Base-by-base conservation (phyloP, 2,329 filamentous ascomycete species). In the Trichoderma sp. region DNA sequence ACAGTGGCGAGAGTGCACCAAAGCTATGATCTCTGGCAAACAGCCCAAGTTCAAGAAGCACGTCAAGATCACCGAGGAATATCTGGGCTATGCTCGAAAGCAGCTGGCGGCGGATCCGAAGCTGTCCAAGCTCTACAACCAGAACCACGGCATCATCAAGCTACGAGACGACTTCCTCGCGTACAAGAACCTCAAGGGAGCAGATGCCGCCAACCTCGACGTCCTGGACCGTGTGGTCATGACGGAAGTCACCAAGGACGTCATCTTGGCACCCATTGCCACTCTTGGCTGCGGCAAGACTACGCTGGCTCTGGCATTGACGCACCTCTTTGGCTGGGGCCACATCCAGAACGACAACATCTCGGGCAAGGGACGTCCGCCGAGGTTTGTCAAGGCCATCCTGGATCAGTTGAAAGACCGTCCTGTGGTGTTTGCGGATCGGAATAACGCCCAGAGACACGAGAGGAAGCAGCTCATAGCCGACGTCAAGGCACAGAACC, bases 281-380 rank as follows among this genome's bases (percentile, higher is more conserved):
- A 97, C 95, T 0, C 90, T 99, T 62, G 95, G 95, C 10, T 99
- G 95, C 74, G 95, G 95, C 64, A 99, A 99, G 83, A 99, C 95
- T 0, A 99, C 95, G 0, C 80, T 99, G 57, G 93, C 91, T 3
- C 78, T 96, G 57, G 93, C 91, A 2, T 81, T 99, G 21, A 84
- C 85, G 5, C 89, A 92, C 72, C 84, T 99, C 1, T 97, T 98
- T 70, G 87, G 84, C 63, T 98, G 93, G 91, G 94, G 92, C 17
- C 93, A 97, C 74, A 83, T 97, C 56, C 95, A 99, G 74, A 99
- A 99, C 74, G 95, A 99, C 79, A 96, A 99, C 74, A 95, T 99
- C 66, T 87, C 88, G 60, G 92, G 88, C 68, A 90, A 90, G 74
- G 85, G 84, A 63, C 90, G 94, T 43, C 90, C 92, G 3, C 86